phyloP scores from a whole-genome alignment of 768 basidiomycete species.

The Termitomyces sp. region DNA sequence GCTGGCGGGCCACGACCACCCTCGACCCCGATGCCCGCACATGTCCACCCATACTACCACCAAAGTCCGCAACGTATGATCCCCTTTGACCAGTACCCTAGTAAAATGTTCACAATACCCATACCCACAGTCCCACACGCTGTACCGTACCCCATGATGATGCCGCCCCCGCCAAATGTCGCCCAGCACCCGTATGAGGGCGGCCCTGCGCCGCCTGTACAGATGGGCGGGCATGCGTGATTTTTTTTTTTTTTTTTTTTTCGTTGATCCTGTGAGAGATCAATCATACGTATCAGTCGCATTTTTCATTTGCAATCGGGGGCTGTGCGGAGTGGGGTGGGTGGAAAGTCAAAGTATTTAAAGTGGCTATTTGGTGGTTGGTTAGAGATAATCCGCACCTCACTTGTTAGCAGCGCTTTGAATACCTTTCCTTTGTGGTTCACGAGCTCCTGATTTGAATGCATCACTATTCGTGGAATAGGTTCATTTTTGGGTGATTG shows the following conservation, averaged over 20 bases:
- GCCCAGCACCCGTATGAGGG: conserved; percentile 76
- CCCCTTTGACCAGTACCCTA: conserved; percentile 18
- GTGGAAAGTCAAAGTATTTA: no score
- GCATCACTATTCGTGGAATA: no score
- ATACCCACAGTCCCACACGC: conserved; percentile 71
- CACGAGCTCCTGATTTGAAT: no score
- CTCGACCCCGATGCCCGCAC: conserved; percentile 84
- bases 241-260: conserved; percentile 22
- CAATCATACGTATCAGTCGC: no score
- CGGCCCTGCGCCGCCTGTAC: conserved; percentile 63
- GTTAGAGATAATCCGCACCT: no score
- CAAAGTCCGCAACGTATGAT: conserved; percentile 81
- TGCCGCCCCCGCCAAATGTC: conserved; percentile 70
- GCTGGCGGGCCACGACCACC: conserved; percentile 78
- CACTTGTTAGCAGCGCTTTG: no score
- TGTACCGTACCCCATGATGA: conserved; percentile 90
- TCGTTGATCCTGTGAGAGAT: no score
- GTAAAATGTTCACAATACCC: conserved; percentile 25
- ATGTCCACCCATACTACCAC: conserved; percentile 85
- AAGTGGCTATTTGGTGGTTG: no score
- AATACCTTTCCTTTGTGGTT: no score
- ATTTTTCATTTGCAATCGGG: no score
- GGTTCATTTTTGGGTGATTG: no score
- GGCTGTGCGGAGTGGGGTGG: no score
- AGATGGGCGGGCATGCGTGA: conserved; percentile 77